Base-by-base conservation (phyloP, 202 grass and related monocot species). In the Setaria viridis region DNA sequence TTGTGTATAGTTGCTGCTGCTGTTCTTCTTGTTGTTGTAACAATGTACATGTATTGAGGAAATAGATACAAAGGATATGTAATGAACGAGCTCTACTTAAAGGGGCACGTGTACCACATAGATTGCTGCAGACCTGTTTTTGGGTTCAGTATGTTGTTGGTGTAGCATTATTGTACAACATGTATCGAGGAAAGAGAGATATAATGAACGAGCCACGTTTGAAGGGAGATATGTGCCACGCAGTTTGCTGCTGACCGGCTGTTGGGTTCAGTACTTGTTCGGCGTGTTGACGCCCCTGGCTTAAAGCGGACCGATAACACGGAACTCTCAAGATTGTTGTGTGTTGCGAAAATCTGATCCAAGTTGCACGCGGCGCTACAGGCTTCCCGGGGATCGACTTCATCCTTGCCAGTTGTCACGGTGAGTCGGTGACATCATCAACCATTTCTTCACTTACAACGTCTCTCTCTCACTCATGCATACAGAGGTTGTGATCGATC, bases 21-120 rank as follows among this genome's bases (percentile, higher is more conserved):
- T 90, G 48, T 87, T 90, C 39, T 35, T 35, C 3, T 35, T 35
- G 34, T 25, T 90, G 47, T 87, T 90, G 74, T 86, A 92, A 66
- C 55, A 81, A 65, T 87, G 57, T 83, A 67, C 45, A 37, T 76
- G 80, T 62, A 69, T 47, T 20, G 45, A 56, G 4, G 4, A 83
- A 69, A 74, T 59, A 66, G 80, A 35, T 55, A 72, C 29, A 51
- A 5, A 80, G 81, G 60, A 62, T 20, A 80, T 64, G 29, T 64
- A 34, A 35, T 25, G 49, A 59, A 76, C 13, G 32, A 35, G 63
- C 7, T 48, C 62, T 51, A 53, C 43, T 53, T 62, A 2, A 41
- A 16, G 49, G 33, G 33, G 12, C n/a, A 54, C 64, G 41, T 70
- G 7, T 16, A 50, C 15, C 8, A 6, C 5, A 9, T 51, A 50